Evolutionary conservation across 2,329 filamentous ascomycete species (phyloP), one percentile per base, ranked within the genome.

Genomic region (Alternaria sp.): DNA sequence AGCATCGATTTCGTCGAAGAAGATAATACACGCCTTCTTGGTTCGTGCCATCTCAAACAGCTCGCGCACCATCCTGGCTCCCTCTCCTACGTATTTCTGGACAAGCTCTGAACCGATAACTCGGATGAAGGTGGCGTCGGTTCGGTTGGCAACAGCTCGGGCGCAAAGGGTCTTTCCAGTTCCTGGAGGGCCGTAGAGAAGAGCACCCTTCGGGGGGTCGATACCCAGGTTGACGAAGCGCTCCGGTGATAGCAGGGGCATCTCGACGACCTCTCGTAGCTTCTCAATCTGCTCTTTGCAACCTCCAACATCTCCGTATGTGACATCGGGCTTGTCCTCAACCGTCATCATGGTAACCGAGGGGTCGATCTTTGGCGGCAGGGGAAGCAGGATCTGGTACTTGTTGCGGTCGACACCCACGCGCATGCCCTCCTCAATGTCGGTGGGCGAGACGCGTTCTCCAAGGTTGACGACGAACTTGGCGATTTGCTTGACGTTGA

Each of bases 321-420:
- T 99, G 66, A 99, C 96, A 81, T 99, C 96, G 15, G 96, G 96
- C 86, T 99, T 99, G 84, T 99, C 96, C 85, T 99, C 96, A 69
- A 99, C 96, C 54, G 96, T 98, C 96, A 99, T 99, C 96, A 99
- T 99, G 43, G 96, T 99, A 71, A 99, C 96, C 73, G 93, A 97
- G 57, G 96, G 95, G 78, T 99, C 96, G 84, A 99, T 99, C 87
- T 98, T 99, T 36, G 96, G 96, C 46, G 96, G 96, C 58, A 99
- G 85, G 36, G 96, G 96, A 51, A 99, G 87, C 81, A 99, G 90
- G 76, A 99, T 99, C 83, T 99, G 96, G 83, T 99, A 99, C 86
- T 99, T 99, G 86, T 96, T 98, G 61, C 96, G 88, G 82, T 99
- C 96, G 79, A 99, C 96, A 79, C 94, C 96, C 66, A 99, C 96